phyloP scores from a whole-genome alignment of 306 rosid species.

The Ochetophila trinervis region DNA sequence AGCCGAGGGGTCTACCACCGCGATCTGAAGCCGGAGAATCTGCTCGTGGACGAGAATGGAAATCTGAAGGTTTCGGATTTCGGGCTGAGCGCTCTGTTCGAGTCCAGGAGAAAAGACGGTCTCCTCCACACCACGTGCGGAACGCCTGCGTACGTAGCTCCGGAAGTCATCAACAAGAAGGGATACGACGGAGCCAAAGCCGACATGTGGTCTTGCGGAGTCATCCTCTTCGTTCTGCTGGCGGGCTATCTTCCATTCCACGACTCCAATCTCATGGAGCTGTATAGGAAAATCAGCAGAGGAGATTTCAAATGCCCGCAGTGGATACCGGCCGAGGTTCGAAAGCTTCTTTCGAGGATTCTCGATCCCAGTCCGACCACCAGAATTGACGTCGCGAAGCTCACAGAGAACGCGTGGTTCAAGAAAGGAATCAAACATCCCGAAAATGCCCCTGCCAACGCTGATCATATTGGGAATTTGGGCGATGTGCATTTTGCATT shows the following conservation, averaged over 20 bases:
- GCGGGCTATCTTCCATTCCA: conserved; percentile 73
- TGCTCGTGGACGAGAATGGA: conserved; percentile 61
- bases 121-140: conserved; percentile 68
- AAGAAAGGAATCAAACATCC: conserved; percentile 39
- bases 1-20: conserved; percentile 61
- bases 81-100: conserved; percentile 55
- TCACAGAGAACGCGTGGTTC: conserved; percentile 57
- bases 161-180: conserved; percentile 52
- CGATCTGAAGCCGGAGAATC: conserved; percentile 62
- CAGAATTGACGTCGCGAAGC: conserved; percentile 36
- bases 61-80: conserved; percentile 57
- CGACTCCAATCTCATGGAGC: conserved; percentile 42
- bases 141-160: conserved; percentile 64
- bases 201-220: conserved; percentile 82
- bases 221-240: conserved; percentile 59
- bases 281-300: conserved; percentile 54
- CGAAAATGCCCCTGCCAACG: conserved; percentile 29
- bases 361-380: conserved; percentile 56
- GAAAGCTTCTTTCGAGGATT: conserved; percentile 47
- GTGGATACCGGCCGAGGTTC: conserved; percentile 51
- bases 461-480: too few relatives aligned
- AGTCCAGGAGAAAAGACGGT: conserved; percentile 40
- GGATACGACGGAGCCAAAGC: conserved; percentile 75
- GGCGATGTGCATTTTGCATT: conserved; percentile 31
- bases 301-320: conserved; percentile 60